Base-by-base conservation (phyloP, 1,284 basidiomycete genomes). In the Ganoderma resinaceum region DNA sequence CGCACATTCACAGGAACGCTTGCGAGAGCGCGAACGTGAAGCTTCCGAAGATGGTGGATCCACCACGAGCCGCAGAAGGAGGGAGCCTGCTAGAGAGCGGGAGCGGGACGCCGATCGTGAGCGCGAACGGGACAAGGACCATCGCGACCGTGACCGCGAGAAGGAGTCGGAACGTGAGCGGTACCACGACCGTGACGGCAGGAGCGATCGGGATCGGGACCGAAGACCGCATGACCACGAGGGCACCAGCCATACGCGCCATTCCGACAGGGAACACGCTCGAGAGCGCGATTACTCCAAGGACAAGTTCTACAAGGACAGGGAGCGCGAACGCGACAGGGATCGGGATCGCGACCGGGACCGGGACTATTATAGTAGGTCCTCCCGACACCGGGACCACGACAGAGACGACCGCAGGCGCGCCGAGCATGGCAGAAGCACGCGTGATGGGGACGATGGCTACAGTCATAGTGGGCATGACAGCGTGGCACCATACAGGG, bases 31-130 rank as follows among this genome's bases (percentile, higher is more conserved):
- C 33, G 93, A 95, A 74, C 79, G 82, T 35, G 91, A 88, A 61
- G 85, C 80, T 11, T 94, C 92, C 5, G 93, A 95, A 71, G 91
- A 95, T 72, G 93, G 92, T 2, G 91, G 84, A 1, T 94, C 92
- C 0, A 89, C 89, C 0, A 91, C 91, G 0, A 92, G 91, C 73
- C 84, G 93, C 64, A 90, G 86, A 73, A 87, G 92, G 69, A 93
- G 93, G 77, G 92, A 95, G 71, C 91, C 91, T 23, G 66, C 77
- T 37, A 84, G 85, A 38, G 87, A 91, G 35, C 78, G 82, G n/a
- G 84, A 85, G 33, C 78, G 82, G n/a, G 84, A 85, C 23, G 72
- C 75, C 31, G 81, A 79, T 9, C 79, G 81, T 3, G 85, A 85
- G 26, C 78, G 82, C 7, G 85, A 82, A 33, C 76, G 82, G 20